A percentile compares a stretch with the other conserved stretches of the same genome.
These are phyloP conservation scores for Apocynum venetum DNA, from an alignment of 257 asterid species.

Conservation along the genomic window DNA sequence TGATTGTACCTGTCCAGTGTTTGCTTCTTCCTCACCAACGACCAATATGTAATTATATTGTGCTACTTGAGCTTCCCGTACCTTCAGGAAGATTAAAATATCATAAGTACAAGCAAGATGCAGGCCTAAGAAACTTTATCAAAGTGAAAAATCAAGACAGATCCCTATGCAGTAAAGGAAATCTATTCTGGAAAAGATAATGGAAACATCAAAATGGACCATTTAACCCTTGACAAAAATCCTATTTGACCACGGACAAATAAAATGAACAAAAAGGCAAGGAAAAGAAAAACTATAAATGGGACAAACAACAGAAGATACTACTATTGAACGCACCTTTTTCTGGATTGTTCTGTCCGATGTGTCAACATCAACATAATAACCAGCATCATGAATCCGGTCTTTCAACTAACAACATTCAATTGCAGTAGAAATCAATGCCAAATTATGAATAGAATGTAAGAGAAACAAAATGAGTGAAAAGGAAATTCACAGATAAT, in stretches of 20 bases:
- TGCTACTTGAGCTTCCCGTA: slow-evolving; percentile 91
- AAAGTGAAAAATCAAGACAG: background rate
- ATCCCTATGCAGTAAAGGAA: too few species aligned
- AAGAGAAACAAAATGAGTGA: background rate
- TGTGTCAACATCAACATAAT: slow-evolving; percentile 76
- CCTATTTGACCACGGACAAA: too few species aligned
- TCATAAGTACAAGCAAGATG: slow-evolving; percentile 11
- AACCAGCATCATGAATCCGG: slow-evolving; percentile 76
- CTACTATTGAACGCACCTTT: slow-evolving; percentile 48
- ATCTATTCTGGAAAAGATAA: background rate
- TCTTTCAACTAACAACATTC: slow-evolving; percentile 51
- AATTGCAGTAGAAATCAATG: slow-evolving; percentile 12
- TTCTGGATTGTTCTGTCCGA: slow-evolving; percentile 87
- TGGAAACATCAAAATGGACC: background rate
- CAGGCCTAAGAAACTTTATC: slow-evolving; percentile 10
- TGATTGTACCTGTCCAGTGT: slow-evolving; percentile 60
- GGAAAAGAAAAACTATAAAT: background rate
- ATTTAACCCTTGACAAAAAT: background rate
- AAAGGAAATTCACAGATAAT: background rate
- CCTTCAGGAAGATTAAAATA: slow-evolving; percentile 40
- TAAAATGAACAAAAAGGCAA: background rate
- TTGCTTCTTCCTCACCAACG: slow-evolving; percentile 92
- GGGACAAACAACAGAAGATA: slow-evolving; percentile 2
- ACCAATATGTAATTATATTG: slow-evolving; percentile 94
- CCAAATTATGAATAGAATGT: background rate